These are phyloP conservation scores for Tulasnella calospora DNA, from an alignment of 768 basidiomycete genomes.

Conservation along the genomic window DNA sequence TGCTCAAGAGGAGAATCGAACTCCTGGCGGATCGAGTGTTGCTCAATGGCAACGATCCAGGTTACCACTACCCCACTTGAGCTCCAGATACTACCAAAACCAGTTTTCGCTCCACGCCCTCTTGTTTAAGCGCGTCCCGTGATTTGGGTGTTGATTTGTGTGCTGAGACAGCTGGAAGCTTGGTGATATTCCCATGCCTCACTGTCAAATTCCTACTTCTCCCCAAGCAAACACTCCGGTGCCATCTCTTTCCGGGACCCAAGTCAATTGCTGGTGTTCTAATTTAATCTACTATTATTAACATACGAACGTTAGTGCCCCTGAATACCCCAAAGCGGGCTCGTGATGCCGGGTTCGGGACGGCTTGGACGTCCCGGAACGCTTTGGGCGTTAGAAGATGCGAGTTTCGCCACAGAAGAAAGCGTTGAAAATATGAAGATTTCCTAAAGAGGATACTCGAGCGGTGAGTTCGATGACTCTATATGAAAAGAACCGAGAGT, in stretches of 20 bases:
- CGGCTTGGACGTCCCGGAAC: not conserved
- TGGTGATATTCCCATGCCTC: too few relatives aligned
- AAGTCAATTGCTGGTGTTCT: not conserved
- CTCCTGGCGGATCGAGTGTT: slow-evolving; percentile 11
- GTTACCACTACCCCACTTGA: slow-evolving; percentile 26
- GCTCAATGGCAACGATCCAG: slow-evolving; percentile 20
- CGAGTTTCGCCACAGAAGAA: not conserved
- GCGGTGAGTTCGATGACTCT: not conserved
- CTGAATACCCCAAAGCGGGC: not conserved
- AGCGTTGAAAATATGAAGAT: not conserved
- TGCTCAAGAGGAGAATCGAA: slow-evolving; percentile 24
- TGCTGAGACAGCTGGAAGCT: too few relatives aligned
- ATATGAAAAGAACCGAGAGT: not conserved
- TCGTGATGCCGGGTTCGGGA: not conserved
- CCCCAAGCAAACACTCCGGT: not conserved
- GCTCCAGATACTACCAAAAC: slow-evolving; percentile 1
- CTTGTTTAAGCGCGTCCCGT: too few relatives aligned
- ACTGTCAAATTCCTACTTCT: too few relatives aligned
- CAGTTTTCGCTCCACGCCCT: not conserved
- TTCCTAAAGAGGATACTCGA: not conserved
- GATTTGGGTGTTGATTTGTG: too few relatives aligned
- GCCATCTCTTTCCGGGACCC: not conserved
- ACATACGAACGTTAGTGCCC: not conserved
- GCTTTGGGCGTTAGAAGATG: not conserved
- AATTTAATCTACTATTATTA: not conserved